Base-by-base conservation (phyloP, 768 basidiomycete genomes). In the Antrodiella citrinella region DNA sequence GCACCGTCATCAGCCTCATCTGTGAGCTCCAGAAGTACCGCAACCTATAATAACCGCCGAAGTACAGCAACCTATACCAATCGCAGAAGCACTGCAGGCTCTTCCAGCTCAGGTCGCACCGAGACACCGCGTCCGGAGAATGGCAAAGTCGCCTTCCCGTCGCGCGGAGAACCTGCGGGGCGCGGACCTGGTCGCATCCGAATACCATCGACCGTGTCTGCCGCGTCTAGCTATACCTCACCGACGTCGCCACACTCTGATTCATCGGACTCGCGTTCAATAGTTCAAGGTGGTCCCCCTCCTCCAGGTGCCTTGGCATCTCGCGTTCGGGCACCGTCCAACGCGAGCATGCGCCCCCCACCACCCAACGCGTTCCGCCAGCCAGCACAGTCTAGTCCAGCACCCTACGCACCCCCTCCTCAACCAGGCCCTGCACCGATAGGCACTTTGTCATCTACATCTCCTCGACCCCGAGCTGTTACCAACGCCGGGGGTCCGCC, bases 1-100 rank as follows among this genome's bases (percentile, higher is more conserved):
- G 52, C 55, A 13, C 58, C 57, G 30, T 62, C 64, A 39, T 54
- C 57, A 23, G 57, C 57, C 3, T 60, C 58, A 11, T 47, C 52
- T 5, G 48, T 35, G 30, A 35, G 30, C 30, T 35, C 30, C 30
- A 7, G 30, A 18, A 43, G n/a, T 18, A 43, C 41, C 44, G 43
- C 30, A 51, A 54, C 51, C 5, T 44, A 7, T 2, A 50, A 58
- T 19, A 58, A 59, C n/a, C 57, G 57, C 53, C 50, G 54, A 12
- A 43, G 55, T 12, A 57, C 35, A 38, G 10, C 35, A 54, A 44
- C 53, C 60, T 11, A 50, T 52, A 24, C 46, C 53, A 9, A 51
- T 51, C 24, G 47, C 18, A 35, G 52, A 2, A 42, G 53, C 43
- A 46, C 51, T 35, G 39, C 48, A 19, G 35, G 30, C 7, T 35